phyloP scores from a whole-genome alignment of 495 filamentous ascomycete species.

The Clohesyomyces aquaticus region DNA sequence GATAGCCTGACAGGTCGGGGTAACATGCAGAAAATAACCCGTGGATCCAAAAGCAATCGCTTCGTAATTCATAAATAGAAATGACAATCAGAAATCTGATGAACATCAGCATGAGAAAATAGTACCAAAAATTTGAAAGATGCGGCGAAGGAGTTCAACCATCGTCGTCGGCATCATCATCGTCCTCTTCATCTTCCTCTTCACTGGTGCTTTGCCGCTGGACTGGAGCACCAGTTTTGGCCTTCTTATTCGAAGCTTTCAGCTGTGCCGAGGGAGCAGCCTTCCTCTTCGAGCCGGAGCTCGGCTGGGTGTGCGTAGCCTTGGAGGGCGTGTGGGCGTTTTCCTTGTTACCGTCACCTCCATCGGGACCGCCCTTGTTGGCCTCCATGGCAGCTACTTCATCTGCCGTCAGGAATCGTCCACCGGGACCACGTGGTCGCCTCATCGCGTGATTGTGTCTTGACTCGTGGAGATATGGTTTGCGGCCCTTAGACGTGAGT shows the following conservation, averaged over 20 bases:
- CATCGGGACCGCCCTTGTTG: constrained; percentile 49
- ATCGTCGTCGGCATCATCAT: constrained; percentile 43
- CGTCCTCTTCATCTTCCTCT: constrained; percentile 45
- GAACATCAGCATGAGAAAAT: background rate
- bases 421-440: constrained; percentile 91
- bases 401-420: constrained; percentile 96
- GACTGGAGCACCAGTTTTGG: constrained; percentile 49
- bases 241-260: constrained; percentile 57
- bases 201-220: constrained; percentile 38
- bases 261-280: constrained; percentile 44
- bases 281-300: constrained; percentile 50
- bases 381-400: constrained; percentile 91
- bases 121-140: background rate
- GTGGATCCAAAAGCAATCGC: constrained; percentile 22
- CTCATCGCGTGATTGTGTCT: constrained; percentile 99
- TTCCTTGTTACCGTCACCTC: constrained; percentile 43
- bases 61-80: constrained; percentile 25
- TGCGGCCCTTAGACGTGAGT: constrained; percentile 90
- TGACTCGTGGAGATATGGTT: constrained; percentile 98
- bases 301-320: constrained; percentile 48
- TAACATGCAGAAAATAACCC: constrained; percentile 14
- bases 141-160: constrained; percentile 18
- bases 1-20: constrained; percentile 4
- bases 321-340: constrained; percentile 39
- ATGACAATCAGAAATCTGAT: background rate